Evolutionary conservation across 306 rosid genomes (phyloP).

Genomic region (Gleditsia sinensis): DNA sequence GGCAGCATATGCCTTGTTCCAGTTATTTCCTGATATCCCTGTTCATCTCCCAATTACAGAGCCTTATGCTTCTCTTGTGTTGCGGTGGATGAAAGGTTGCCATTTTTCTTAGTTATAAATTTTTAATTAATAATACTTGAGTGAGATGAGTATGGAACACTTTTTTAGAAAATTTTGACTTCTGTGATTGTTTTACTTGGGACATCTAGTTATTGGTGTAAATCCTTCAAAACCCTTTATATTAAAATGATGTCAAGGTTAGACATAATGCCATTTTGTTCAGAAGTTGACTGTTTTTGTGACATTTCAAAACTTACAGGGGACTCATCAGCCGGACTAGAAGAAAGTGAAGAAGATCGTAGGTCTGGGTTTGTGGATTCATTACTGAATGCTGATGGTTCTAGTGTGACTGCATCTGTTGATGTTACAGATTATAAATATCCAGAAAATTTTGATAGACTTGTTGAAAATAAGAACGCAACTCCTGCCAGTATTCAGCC

Average conservation of each 20-base stretch:
- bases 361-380: constrained; percentile 86
- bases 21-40: constrained; percentile 83
- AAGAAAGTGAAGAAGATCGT: constrained; percentile 75
- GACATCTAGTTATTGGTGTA: constrained; percentile 16
- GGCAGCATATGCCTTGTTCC: constrained; percentile 88
- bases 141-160: background rate
- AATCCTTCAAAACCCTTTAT: constrained; percentile 9
- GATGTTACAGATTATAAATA: constrained; percentile 35
- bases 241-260: background rate
- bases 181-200: constrained; percentile 10
- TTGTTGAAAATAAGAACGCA: constrained; percentile 43
- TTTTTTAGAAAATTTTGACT: constrained; percentile 10
- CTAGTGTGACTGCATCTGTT: constrained; percentile 48
- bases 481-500: constrained; percentile 44
- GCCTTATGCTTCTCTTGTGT: constrained; percentile 77
- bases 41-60: constrained; percentile 67
- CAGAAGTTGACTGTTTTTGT: constrained; percentile 9
- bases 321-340: constrained; percentile 59
- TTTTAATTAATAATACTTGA: background rate
- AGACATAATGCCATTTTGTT: constrained; percentile 10
- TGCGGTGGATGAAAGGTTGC: constrained; percentile 82
- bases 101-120: background rate
- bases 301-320: constrained; percentile 55
- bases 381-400: constrained; percentile 56
- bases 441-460: constrained; percentile 43